Evolutionary conservation across 1,139 yeast genomes (phyloP).

Genomic region (Protomyces inundatus): DNA sequence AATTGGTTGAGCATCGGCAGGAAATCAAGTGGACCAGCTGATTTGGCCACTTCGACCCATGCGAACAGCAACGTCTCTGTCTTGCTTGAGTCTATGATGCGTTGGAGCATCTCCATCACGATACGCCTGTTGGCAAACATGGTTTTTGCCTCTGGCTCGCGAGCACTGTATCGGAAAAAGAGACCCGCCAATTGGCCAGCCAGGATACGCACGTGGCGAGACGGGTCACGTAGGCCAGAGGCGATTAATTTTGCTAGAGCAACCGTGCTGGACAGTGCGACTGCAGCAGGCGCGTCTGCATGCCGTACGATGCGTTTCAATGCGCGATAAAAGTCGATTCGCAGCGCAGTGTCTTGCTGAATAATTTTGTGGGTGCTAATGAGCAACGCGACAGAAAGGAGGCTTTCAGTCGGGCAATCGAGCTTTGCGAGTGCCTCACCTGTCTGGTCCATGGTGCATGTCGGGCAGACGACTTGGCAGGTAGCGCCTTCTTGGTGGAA

Average conservation of each 20-base stretch:
- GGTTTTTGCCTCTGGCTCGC: slow-evolving; percentile 1
- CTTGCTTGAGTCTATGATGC: slow-evolving; percentile 36
- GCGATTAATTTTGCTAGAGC: background rate
- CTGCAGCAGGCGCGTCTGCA: background rate
- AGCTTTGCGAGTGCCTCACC: background rate
- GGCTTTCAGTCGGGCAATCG: background rate
- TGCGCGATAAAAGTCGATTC: background rate
- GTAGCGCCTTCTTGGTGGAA: background rate
- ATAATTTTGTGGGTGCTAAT: background rate
- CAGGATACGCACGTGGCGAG: slow-evolving; percentile 1
- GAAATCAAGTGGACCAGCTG: slow-evolving; percentile 57
- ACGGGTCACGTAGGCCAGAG: background rate
- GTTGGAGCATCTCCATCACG: slow-evolving; percentile 25
- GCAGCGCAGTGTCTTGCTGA: background rate
- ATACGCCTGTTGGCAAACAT: slow-evolving; percentile 3
- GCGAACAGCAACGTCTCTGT: slow-evolving; percentile 61
- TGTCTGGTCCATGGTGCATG: background rate
- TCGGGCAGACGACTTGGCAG: background rate
- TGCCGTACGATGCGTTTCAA: background rate
- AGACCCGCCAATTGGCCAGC: slow-evolving; percentile 4
- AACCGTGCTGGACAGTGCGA: background rate
- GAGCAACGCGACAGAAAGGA: background rate
- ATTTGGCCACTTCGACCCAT: slow-evolving; percentile 56
- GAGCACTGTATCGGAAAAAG: slow-evolving; percentile 8
- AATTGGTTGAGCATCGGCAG: slow-evolving; percentile 57